Conservation (phyloP, 2,329 filamentous ascomycete genomes). For the Claviceps sorghi region DNA sequence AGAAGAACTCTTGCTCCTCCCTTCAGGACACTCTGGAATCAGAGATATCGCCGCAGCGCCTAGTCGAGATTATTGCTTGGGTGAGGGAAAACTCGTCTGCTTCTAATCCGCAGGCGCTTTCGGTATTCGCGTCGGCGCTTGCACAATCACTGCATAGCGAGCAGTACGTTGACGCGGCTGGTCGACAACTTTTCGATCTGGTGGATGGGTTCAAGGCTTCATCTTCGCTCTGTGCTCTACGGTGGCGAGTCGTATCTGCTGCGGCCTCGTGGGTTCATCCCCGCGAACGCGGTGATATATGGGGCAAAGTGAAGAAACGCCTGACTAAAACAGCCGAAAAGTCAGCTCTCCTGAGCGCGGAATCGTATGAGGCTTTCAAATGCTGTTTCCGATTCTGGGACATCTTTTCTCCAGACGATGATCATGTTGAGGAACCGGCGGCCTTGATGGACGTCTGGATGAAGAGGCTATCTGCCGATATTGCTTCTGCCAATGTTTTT, state of each 20-base stretch:
- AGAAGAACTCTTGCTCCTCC: conserved; percentile 6
- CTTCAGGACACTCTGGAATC: conserved; percentile 22
- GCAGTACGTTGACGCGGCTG: conserved; percentile 27
- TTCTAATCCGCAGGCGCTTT: conserved; percentile 18
- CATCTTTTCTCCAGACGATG: conserved; percentile 22
- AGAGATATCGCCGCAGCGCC: conserved; percentile 29
- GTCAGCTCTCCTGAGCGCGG: conserved; percentile 17
- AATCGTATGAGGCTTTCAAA: conserved; percentile 27
- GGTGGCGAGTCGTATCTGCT: conserved; percentile 25
- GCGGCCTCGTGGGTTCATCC: conserved; percentile 21
- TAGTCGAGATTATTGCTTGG: conserved; percentile 29
- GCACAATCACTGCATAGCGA: conserved; percentile 27
- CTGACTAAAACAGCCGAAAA: conserved; percentile 20
- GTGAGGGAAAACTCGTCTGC: conserved; percentile 21
- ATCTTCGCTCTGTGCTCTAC: conserved; percentile 19
- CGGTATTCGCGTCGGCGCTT: conserved; percentile 29
- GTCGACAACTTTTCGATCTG: conserved; percentile 23
- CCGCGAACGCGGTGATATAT: conserved; percentile 18
- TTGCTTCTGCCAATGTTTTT: conserved; percentile 12
- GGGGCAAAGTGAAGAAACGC: conserved; percentile 18
- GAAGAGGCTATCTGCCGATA: conserved; percentile 17
- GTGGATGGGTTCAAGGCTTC: conserved; percentile 17
- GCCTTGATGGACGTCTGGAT: conserved; percentile 20
- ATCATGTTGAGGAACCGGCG: conserved; percentile 15
- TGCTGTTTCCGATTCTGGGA: conserved; percentile 25